phyloP scores from a whole-genome alignment of 495 filamentous ascomycete species.

The Sordaria brevicollis region DNA sequence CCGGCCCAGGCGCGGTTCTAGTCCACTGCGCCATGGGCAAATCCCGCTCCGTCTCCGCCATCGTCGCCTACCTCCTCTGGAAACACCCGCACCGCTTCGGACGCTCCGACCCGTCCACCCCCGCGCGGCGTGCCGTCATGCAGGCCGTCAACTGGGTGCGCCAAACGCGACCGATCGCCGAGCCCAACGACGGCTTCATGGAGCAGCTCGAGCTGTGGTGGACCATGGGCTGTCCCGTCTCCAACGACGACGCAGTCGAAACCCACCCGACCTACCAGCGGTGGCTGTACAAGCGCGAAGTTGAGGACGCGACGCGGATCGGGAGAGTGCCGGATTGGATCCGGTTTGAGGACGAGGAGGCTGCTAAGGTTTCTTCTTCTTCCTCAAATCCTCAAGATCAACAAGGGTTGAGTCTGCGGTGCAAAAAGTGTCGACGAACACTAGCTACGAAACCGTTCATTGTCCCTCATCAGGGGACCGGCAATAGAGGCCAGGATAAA shows the following conservation, averaged over 20 bases:
- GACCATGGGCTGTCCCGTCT: constrained; percentile 65
- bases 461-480: constrained; percentile 24
- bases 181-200: constrained; percentile 87
- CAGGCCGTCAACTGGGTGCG: constrained; percentile 44
- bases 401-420: constrained; percentile 47
- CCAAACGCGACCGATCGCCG: constrained; percentile 57
- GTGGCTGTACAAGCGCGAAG: constrained; percentile 75
- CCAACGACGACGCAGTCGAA: constrained; percentile 41
- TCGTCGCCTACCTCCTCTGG: constrained; percentile 79
- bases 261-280: constrained; percentile 67
- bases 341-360: constrained; percentile 71
- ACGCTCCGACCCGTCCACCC: constrained; percentile 16
- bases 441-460: constrained; percentile 33
- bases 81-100: constrained; percentile 38
- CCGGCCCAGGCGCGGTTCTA: constrained; percentile 25
- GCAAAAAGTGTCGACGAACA: constrained; percentile 53
- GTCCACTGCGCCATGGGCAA: constrained; percentile 85
- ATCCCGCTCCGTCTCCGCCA: constrained; percentile 76
- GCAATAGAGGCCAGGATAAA: constrained; percentile 7
- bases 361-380: too few relatives aligned
- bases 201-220: constrained; percentile 77
- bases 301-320: constrained; percentile 60
- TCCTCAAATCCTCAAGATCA: too few relatives aligned
- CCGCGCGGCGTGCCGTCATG: constrained; percentile 17
- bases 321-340: constrained; percentile 57